Evolutionary conservation across 441 rosid genomes (phyloP).

Genomic region (Raphanus hybrid): DNA sequence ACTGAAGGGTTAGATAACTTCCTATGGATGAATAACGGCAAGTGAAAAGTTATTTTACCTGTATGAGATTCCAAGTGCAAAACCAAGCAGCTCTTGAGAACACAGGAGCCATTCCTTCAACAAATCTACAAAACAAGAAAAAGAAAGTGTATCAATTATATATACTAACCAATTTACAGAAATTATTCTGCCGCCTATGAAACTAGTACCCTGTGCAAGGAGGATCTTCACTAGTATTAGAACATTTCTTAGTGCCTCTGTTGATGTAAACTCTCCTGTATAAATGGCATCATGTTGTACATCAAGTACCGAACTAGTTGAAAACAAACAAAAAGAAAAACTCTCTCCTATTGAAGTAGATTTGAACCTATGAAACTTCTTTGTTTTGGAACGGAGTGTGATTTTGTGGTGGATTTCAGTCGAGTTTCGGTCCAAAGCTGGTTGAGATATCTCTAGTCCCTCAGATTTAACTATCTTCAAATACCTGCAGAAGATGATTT

Average conservation of each 20-base stretch:
- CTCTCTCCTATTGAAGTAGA: neutral
- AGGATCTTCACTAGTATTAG: slow-evolving; percentile 80
- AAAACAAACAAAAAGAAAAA: slow-evolving; percentile 20
- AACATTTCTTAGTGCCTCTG: slow-evolving; percentile 80
- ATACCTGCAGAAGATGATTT: slow-evolving; percentile 58
- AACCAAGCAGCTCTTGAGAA: slow-evolving; percentile 97
- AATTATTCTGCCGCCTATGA: slow-evolving; percentile 53
- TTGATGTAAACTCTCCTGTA: slow-evolving; percentile 82
- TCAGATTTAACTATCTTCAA: slow-evolving; percentile 69
- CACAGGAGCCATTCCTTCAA: slow-evolving; percentile 99
- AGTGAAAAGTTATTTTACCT: slow-evolving; percentile 50
- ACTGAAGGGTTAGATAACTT: neutral
- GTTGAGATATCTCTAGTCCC: slow-evolving; percentile 98
- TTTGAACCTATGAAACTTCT: slow-evolving; percentile 77
- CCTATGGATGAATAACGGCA: neutral
- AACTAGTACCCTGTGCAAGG: slow-evolving; percentile 94
- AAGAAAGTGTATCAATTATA: neutral
- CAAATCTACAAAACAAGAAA: slow-evolving; percentile 61
- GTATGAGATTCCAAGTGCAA: slow-evolving; percentile 98
- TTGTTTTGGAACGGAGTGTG: slow-evolving; percentile 75
- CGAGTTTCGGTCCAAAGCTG: slow-evolving; percentile 96
- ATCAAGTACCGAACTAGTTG: slow-evolving; percentile 29
- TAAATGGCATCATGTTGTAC: slow-evolving; percentile 29
- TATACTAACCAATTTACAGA: neutral
- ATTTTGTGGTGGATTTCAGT: slow-evolving; percentile 93